These are phyloP conservation scores for Pueraria montana DNA, from an alignment of 306 rosid genomes.

Conservation along the genomic window DNA sequence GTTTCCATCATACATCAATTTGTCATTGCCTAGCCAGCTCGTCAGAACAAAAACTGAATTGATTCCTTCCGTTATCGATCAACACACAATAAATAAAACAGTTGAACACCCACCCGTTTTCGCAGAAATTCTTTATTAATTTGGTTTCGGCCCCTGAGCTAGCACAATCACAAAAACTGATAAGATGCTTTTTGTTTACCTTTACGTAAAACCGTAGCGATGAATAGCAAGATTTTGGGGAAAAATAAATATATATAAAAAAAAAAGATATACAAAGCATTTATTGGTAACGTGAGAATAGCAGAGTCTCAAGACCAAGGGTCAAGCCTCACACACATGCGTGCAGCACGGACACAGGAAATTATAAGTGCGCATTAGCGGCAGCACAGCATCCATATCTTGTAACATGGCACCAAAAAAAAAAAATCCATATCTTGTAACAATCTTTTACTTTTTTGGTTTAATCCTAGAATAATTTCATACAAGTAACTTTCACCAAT, in stretches of 20 bases:
- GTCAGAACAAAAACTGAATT: not conserved
- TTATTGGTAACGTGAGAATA: conserved; percentile 42
- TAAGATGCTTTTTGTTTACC: conserved; percentile 36
- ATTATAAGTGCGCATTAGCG: not conserved
- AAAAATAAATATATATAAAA: no score
- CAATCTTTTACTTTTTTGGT: not conserved
- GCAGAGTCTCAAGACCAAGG: not conserved
- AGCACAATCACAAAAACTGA: conserved; percentile 47
- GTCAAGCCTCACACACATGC: conserved; percentile 9
- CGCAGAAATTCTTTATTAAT: conserved; percentile 9
- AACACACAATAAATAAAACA: conserved; percentile 34
- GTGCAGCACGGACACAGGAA: not conserved
- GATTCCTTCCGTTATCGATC: conserved; percentile 29
- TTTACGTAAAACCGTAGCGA: conserved; percentile 32
- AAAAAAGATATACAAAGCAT: conserved; percentile 21
- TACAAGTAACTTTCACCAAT: not conserved
- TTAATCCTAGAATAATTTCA: not conserved
- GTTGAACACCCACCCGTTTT: not conserved
- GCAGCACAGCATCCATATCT: not conserved
- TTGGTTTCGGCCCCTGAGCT: not conserved
- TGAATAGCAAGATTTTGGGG: conserved; percentile 5
- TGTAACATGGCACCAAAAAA: no score
- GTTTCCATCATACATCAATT: no score
- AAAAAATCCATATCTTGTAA: no score
- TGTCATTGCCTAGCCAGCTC: no score